These are phyloP conservation scores for Backusella tuberculispora DNA, from an alignment of 192 early-diverging fungal species.

Conservation along the genomic window DNA sequence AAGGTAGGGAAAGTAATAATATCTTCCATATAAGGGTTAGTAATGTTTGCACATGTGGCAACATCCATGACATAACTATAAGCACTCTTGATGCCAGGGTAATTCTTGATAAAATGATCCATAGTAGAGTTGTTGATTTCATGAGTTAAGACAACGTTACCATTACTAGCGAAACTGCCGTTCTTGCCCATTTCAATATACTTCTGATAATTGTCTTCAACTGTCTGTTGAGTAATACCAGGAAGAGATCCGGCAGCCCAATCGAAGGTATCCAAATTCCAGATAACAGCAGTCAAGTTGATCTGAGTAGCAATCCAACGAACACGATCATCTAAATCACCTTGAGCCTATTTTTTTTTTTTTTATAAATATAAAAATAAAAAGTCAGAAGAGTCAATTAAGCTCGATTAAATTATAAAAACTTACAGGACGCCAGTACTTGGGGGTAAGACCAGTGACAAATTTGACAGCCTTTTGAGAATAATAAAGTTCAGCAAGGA, in stretches of 20 bases:
- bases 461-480: constrained; percentile 53
- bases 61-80: constrained; percentile 34
- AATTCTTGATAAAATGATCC: constrained; percentile 22
- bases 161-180: constrained; percentile 30
- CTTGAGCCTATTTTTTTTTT: constrained; percentile 20
- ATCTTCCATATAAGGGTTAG: constrained; percentile 31
- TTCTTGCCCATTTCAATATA: constrained; percentile 30
- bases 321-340: constrained; percentile 56
- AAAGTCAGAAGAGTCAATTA: background rate
- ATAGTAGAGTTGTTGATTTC: constrained; percentile 39
- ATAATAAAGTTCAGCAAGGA: constrained; percentile 61
- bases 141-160: constrained; percentile 37
- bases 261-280: constrained; percentile 57
- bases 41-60: constrained; percentile 38
- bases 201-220: constrained; percentile 31
- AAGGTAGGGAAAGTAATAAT: constrained; percentile 26
- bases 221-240: constrained; percentile 28
- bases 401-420: constrained; percentile 27
- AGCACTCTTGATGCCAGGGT: constrained; percentile 30
- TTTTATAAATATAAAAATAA: background rate
- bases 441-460: constrained; percentile 52
- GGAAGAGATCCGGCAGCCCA: constrained; percentile 33
- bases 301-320: constrained; percentile 52
- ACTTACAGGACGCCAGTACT: constrained; percentile 51
- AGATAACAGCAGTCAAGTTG: constrained; percentile 52